Evolutionary conservation across 306 rosid species (phyloP), one percentile per base, ranked within the genome.

Genomic region (Cicer yamashitae): DNA sequence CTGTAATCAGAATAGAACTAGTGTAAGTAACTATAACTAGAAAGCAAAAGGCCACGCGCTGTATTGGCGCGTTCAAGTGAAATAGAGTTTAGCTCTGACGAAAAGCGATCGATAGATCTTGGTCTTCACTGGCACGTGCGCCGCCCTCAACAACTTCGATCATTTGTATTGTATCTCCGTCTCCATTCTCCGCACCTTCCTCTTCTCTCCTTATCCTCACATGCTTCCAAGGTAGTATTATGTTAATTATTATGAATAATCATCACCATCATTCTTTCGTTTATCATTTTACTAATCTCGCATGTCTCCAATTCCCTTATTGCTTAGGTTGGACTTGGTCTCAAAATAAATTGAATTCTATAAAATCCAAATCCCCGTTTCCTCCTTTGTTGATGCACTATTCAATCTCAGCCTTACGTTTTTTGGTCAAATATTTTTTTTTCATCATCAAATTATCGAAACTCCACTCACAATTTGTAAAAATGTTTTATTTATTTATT

Each of bases 301-400:
- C 61, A 54, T 6, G 4, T 11, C 43, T 25, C 30, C 4, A 0
- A 11, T 37, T 59, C 41, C 15, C 40, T 25, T 17, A 22, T 56
- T 14, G 13, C n/a, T 56, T 37, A 6, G 13, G 62, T 56, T 52
- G 22, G 25, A n/a, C 22, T 52, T 22, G 13, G 34, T 25, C 4
- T 25, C 2, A 3, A 25, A 3, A 25, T 25, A 25, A 25, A 25
- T 25, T 25, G 34, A 25, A 25, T 41, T 41, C 10, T 1, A 6
- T 7, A 7, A 41, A 41, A 17, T 25, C 34, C 34, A 25, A 25
- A 25, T 0, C 14, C 9, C 69, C 8, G 30, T 25, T 40, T 40
- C 46, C 10, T 6, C 72, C 14, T 25, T 6, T 87, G 88, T 47
- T 70, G 30, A 44, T 54, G 39, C 67, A 58, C 5, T 9, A 67